These are phyloP conservation scores for Papiliotrema laurentii DNA, from an alignment of 1,284 basidiomycete genomes.

Conservation along the genomic window DNA sequence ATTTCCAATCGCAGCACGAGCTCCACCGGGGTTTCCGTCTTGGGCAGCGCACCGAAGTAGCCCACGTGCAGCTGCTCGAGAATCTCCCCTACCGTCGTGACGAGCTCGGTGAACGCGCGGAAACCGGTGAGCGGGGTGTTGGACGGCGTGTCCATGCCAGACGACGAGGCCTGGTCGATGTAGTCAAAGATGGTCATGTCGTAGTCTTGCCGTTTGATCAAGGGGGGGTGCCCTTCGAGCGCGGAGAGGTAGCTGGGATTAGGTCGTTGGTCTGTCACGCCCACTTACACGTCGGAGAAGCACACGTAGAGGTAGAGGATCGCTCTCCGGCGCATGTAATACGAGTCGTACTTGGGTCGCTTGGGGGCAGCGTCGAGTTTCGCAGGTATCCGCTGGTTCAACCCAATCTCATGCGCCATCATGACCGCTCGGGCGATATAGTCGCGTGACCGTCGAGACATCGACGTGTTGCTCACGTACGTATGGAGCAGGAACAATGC, in stretches of 20 bases:
- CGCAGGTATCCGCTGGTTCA: conserved; percentile 12
- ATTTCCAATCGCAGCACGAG: conserved; percentile 12
- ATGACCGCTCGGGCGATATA: conserved; percentile 20
- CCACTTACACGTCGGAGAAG: conserved; percentile 22
- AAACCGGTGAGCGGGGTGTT: conserved; percentile 8
- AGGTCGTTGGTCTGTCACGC: not conserved
- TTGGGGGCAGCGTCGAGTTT: not conserved
- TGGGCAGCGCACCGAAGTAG: not conserved
- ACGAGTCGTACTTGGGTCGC: not conserved
- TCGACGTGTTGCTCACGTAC: conserved; percentile 18
- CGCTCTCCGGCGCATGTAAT: conserved; percentile 7
- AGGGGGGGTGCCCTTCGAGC: conserved; percentile 14
- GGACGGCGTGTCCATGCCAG: conserved; percentile 11
- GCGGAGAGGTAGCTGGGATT: conserved; percentile 15
- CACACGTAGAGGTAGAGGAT: conserved; percentile 23
- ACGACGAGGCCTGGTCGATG: conserved; percentile 5
- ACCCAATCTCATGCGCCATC: conserved; percentile 20
- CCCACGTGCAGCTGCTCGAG: conserved; percentile 11
- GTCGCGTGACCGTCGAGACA: conserved; percentile 17
- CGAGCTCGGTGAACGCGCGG: conserved; percentile 17
- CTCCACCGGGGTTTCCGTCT: not conserved
- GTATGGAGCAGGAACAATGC: conserved; percentile 18
- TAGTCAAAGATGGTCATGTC: conserved; percentile 13
- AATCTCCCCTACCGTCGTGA: conserved; percentile 9
- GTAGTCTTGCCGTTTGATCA: conserved; percentile 18